Conservation (phyloP, 192 early-diverging fungal species). For the Rhizoclosmatium sp. region DNA sequence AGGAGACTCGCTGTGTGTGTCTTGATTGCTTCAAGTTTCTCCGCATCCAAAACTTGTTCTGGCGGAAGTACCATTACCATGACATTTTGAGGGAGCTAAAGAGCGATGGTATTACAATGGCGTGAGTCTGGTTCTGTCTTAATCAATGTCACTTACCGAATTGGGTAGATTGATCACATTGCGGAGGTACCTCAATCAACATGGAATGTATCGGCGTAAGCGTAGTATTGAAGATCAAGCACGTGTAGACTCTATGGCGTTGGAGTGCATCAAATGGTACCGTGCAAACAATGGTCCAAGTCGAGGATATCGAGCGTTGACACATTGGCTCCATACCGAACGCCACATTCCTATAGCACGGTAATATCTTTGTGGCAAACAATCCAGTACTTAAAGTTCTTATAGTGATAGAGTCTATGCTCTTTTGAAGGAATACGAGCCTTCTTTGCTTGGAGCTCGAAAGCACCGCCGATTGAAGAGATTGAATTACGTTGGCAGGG, state of each 20-base stretch:
- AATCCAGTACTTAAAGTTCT: too few species aligned
- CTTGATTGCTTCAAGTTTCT: background rate
- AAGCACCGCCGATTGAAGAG: background rate
- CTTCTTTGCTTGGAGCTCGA: background rate
- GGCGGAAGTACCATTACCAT: background rate
- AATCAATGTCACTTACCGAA: background rate
- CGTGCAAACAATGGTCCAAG: background rate
- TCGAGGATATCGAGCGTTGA: background rate
- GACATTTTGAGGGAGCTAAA: background rate
- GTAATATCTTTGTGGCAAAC: too few species aligned
- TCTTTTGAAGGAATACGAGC: background rate
- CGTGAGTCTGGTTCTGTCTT: background rate
- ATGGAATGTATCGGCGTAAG: background rate
- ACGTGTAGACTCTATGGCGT: background rate
- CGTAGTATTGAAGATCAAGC: background rate
- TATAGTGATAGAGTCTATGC: too few species aligned
- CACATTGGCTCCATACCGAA: background rate
- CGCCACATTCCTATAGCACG: background rate
- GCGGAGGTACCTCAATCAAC: background rate
- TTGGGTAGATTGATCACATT: background rate
- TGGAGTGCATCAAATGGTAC: background rate
- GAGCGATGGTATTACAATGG: background rate
- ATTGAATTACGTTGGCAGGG: background rate
- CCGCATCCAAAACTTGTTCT: background rate
- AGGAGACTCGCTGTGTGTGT: background rate